phyloP scores from a whole-genome alignment of 2,329 filamentous ascomycete genomes.

The Dendrostoma leiphaemia region DNA sequence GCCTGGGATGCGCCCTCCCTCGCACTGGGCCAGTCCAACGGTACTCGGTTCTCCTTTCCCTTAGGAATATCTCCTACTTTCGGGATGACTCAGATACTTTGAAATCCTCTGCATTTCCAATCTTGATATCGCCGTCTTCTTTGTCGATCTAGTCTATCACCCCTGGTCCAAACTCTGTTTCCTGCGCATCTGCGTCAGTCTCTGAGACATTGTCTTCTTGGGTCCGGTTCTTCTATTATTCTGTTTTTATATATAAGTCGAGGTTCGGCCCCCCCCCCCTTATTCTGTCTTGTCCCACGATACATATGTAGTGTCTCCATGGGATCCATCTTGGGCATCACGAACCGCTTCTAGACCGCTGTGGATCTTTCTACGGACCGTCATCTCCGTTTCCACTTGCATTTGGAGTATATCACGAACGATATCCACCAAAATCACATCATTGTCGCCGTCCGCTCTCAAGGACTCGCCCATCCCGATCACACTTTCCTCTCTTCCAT shows the following conservation, averaged over 20 bases:
- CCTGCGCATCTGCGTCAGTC: conserved; percentile 11
- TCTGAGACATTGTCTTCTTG: too few relatives aligned
- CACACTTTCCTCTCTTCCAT: not conserved
- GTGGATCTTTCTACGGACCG: not conserved
- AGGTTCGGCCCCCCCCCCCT: not conserved
- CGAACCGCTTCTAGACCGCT: not conserved
- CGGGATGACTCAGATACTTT: conserved; percentile 16
- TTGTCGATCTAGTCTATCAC: not conserved
- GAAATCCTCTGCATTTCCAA: conserved; percentile 5
- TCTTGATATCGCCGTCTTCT: not conserved
- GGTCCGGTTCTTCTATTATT: not conserved
- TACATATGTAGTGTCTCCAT: not conserved
- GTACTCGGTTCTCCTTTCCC: conserved; percentile 12
- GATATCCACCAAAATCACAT: not conserved
- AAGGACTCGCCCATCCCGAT: not conserved
- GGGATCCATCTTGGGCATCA: not conserved
- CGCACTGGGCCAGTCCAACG: too few relatives aligned
- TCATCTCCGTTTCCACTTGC: not conserved
- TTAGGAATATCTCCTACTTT: conserved; percentile 9
- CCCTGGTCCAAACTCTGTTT: not conserved
- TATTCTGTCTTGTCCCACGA: not conserved
- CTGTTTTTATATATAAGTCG: conserved; percentile 3
- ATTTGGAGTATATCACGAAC: too few relatives aligned
- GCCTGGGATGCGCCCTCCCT: conserved; percentile 3
- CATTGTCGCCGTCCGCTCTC: not conserved